Conservation (phyloP, 345 rosid species). For the Luvunga scandens region DNA sequence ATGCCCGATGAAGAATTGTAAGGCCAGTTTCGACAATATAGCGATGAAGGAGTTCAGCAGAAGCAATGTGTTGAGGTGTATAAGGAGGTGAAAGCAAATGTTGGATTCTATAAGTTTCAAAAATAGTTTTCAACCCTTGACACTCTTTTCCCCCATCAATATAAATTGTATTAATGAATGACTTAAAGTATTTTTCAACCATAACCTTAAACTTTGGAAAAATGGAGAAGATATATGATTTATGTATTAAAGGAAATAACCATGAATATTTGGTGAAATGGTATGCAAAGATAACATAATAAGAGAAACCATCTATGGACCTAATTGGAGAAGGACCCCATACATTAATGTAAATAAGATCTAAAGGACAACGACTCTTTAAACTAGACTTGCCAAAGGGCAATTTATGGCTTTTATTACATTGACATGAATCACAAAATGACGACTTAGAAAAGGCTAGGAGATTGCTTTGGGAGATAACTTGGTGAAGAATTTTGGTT, state of each 20-base stretch:
- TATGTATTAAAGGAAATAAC: background rate
- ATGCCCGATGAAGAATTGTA: background rate
- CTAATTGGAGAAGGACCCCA: background rate
- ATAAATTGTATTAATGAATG: background rate
- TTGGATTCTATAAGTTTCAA: background rate
- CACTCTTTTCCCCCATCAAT: background rate
- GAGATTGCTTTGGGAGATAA: background rate
- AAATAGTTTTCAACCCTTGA: background rate
- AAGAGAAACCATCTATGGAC: background rate
- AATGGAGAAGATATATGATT: background rate
- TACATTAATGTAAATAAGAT: background rate
- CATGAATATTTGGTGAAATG: background rate
- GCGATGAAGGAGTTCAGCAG: background rate
- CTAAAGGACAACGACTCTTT: background rate
- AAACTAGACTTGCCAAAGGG: too few relatives aligned
- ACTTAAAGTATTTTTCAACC: background rate
- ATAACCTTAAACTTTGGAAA: background rate
- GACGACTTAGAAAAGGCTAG: too few relatives aligned
- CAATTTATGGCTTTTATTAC: too few relatives aligned
- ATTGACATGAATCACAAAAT: too few relatives aligned
- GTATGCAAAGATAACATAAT: background rate
- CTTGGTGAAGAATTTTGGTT: too few relatives aligned
- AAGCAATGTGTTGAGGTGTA: background rate
- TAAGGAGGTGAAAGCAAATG: background rate
- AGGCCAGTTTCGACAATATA: background rate